Percentiles rank a stretch among this genome's conserved stretches.
Conservation (phyloP, 305 asterid genomes). For the Rubia tinctorum region DNA sequence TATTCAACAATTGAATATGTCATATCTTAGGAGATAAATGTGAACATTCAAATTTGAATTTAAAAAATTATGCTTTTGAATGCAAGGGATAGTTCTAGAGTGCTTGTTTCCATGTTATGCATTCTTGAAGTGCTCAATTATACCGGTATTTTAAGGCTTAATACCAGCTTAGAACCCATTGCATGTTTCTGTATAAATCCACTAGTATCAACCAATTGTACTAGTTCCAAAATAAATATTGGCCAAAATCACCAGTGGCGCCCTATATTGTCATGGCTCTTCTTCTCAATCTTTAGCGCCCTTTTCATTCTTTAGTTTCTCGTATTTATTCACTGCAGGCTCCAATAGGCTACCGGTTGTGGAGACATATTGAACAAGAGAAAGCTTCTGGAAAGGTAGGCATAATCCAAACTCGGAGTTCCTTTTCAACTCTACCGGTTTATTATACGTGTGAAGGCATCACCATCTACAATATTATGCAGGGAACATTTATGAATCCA, state of each 20-base stretch:
- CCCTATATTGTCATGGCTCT: background rate
- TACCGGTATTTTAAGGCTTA: background rate
- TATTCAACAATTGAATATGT: background rate
- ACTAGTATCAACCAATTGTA: background rate
- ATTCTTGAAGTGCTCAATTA: background rate
- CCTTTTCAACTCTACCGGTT: constrained; percentile 3
- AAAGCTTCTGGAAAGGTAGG: constrained; percentile 43
- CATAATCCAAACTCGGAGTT: constrained; percentile 8
- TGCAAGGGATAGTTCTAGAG: background rate
- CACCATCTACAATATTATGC: constrained; percentile 29
- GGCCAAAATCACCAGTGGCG: background rate
- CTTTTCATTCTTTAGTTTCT: constrained; percentile 7
- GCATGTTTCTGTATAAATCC: background rate
- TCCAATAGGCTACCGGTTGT: constrained; percentile 81
- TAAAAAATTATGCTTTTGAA: background rate
- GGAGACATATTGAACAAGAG: constrained; percentile 58
- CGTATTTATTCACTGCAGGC: constrained; percentile 48
- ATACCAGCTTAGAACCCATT: background rate
- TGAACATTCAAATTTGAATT: background rate
- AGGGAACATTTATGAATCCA: constrained; percentile 78
- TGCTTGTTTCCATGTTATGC: background rate
- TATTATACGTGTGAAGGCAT: background rate
- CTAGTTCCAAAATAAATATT: background rate
- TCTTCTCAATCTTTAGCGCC: background rate
- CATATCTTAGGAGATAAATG: background rate